These are phyloP conservation scores for Scheffersomyces segobiensis DNA, from an alignment of 1,139 yeast genomes.

Conservation along the genomic window DNA sequence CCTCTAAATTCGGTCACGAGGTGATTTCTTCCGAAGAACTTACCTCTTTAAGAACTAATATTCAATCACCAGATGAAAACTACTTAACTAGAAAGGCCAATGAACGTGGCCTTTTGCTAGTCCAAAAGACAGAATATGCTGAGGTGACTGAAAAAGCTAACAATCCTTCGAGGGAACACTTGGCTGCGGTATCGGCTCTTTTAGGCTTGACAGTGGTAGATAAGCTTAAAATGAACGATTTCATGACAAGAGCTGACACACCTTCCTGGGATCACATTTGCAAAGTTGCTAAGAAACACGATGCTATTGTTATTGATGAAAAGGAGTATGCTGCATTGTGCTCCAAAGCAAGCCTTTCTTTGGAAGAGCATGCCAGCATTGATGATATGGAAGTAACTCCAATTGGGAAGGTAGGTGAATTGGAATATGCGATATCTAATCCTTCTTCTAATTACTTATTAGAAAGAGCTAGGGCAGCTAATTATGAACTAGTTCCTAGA, in stretches of 20 bases:
- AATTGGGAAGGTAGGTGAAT: neutral
- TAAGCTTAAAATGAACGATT: constrained; percentile 7
- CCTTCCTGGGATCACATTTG: constrained; percentile 29
- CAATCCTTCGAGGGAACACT: constrained; percentile 27
- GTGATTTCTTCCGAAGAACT: constrained; percentile 22
- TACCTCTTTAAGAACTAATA: constrained; percentile 6
- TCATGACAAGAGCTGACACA: constrained; percentile 11
- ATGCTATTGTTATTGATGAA: constrained; percentile 6
- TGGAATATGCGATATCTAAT: neutral
- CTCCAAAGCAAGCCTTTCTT: neutral
- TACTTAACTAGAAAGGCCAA: constrained; percentile 17
- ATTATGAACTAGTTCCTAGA: neutral
- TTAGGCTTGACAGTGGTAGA: constrained; percentile 15
- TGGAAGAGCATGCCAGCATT: neutral
- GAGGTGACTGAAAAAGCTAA: constrained; percentile 14
- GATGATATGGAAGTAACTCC: neutral
- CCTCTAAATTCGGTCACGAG: constrained; percentile 11
- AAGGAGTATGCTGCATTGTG: constrained; percentile 5
- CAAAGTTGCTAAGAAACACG: constrained; percentile 13
- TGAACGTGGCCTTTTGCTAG: constrained; percentile 13
- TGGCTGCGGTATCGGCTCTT: constrained; percentile 30
- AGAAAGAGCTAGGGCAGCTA: neutral
- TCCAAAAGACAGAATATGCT: constrained; percentile 19
- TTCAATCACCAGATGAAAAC: constrained; percentile 18
- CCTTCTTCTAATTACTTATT: neutral